Conservation (phyloP, 495 filamentous ascomycete species). For the Aspergillus ostianus region DNA sequence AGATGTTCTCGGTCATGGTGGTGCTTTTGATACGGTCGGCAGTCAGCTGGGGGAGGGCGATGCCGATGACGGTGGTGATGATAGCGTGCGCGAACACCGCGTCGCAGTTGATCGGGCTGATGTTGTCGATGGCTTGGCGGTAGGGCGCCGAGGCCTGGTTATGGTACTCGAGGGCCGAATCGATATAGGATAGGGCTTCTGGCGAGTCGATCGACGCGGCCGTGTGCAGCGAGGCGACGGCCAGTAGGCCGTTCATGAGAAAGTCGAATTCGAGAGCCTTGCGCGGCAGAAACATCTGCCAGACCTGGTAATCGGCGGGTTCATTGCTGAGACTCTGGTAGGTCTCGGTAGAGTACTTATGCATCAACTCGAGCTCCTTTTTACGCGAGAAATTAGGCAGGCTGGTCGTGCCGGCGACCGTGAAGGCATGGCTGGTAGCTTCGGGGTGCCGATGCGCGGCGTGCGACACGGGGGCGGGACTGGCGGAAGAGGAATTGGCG, state of each 20-base stretch:
- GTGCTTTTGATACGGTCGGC: slow-evolving; percentile 29
- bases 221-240: slow-evolving; percentile 53
- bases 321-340: slow-evolving; percentile 34
- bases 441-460: neutral
- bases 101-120: slow-evolving; percentile 48
- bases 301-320: slow-evolving; percentile 27
- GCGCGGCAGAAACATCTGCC: slow-evolving; percentile 45
- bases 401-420: neutral
- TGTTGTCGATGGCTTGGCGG: slow-evolving; percentile 42
- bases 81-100: slow-evolving; percentile 53
- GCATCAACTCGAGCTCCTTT: slow-evolving; percentile 41
- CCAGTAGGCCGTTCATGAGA: slow-evolving; percentile 55
- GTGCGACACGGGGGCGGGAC: neutral
- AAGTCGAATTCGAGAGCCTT: slow-evolving; percentile 51
- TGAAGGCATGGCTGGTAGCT: neutral
- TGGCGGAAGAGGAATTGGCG: slow-evolving; percentile 10
- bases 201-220: slow-evolving; percentile 38
- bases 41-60: slow-evolving; percentile 45
- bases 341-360: slow-evolving; percentile 42
- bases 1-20: slow-evolving; percentile 39
- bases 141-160: slow-evolving; percentile 47
- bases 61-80: slow-evolving; percentile 47
- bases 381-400: slow-evolving; percentile 23
- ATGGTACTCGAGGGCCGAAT: slow-evolving; percentile 50
- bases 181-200: slow-evolving; percentile 43